Conservation (phyloP, 306 rosid species). For the Lablab purpureus region DNA sequence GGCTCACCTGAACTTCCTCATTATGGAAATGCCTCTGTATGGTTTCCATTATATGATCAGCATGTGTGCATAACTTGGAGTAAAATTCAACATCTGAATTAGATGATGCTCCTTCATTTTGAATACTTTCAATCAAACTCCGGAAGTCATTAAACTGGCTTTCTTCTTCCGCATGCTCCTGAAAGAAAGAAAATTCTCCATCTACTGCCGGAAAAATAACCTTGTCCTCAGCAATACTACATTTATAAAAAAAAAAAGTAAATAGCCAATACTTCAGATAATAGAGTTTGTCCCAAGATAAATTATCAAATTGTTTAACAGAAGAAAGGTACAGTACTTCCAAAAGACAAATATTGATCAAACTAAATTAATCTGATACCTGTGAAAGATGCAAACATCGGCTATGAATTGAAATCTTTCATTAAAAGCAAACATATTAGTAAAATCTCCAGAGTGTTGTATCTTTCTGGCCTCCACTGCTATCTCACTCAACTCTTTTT, state of each 20-base stretch:
- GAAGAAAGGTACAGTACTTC: constrained; percentile 38
- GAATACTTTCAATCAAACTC: constrained; percentile 89
- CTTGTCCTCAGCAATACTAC: constrained; percentile 99
- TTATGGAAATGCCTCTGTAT: constrained; percentile 84
- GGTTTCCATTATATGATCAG: constrained; percentile 97
- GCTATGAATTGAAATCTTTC: constrained; percentile 93
- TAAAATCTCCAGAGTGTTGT: constrained; percentile 71
- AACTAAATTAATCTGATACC: constrained; percentile 60
- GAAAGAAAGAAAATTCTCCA: constrained; percentile 88
- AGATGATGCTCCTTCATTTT: constrained; percentile 85
- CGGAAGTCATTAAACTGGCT: constrained; percentile 95
- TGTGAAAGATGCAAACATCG: constrained; percentile 95
- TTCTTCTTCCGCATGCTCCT: constrained; percentile 99
- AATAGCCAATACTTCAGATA: constrained; percentile 43
- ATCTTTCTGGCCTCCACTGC: constrained; percentile 66
- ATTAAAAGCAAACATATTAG: constrained; percentile 79
- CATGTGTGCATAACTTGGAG: constrained; percentile 84
- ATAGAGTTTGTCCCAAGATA: constrained; percentile 26
- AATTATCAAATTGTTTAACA: constrained; percentile 22
- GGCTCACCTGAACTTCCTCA: constrained; percentile 92
- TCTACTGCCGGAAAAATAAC: constrained; percentile 96
- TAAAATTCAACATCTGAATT: constrained; percentile 88
- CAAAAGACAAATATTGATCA: constrained; percentile 31
- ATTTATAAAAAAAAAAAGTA: constrained; percentile 40
- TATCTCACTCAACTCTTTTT: constrained; percentile 84